Evolutionary conservation across 2,329 filamentous ascomycete species (phyloP), one percentile per base, ranked within the genome.

Genomic region (Pyrenochaeta sp.): DNA sequence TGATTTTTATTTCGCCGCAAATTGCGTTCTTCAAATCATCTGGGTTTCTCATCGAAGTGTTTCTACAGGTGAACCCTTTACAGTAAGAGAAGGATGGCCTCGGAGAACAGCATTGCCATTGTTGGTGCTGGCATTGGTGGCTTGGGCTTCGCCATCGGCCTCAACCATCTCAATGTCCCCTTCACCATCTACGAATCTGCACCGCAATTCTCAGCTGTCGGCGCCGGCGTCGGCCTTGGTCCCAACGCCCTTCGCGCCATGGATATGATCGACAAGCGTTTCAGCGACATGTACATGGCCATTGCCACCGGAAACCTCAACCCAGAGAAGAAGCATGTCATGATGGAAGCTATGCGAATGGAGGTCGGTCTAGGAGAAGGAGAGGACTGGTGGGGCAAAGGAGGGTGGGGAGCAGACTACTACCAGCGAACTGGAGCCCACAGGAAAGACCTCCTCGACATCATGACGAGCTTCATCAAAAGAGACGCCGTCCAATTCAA

Each of bases 391-490:
- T 67, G 55, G 15, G 66, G 70, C 2, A 34, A 58, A 11, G 72
- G 67, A 9, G 60, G 62, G 9, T 66, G 72, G 35, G 71, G 72
- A 7, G 66, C 69, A 19, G 51, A 58, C 18, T 68, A 68, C 29
- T 76, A 71, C 44, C 68, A 65, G 15, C 58, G 72, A 11, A 73
- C 68, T 35, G 71, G 71, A 23, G 74, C 73, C 5, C 74, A 77
- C 48, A 60, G 75, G 23, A 73, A 66, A 37, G 71, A 71, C 36
- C 50, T 78, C 32, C 55, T 78, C 7, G 70, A 76, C 19, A 73
- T 75, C 27, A 73, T 78, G 72, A 81, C 56, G 69, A 81, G 51
- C 75, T 76, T 66, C 59, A 75, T 70, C 19, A 54, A 51, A 1
- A 27, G 38, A 13, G 50, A 60, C 3, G 51, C 36, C 5, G 63